phyloP scores from a whole-genome alignment of 306 rosid species.

The Coriaria nepalensis region DNA sequence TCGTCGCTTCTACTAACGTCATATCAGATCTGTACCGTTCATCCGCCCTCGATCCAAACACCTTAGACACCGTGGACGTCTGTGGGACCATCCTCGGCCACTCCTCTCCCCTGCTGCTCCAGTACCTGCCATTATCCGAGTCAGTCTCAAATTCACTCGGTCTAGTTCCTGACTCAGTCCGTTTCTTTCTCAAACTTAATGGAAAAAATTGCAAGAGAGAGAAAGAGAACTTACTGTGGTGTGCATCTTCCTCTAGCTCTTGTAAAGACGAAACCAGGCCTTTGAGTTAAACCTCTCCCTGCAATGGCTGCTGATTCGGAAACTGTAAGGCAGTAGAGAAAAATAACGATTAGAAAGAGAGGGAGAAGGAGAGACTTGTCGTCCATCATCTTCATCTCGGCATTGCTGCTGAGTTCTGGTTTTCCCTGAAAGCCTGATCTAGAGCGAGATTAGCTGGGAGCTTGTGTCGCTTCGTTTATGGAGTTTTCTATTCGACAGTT shows the following conservation, averaged over 20 bases:
- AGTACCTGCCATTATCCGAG: constrained; percentile 28
- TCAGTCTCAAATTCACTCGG: neutral
- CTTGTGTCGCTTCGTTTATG: no score
- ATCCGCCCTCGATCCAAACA: constrained; percentile 59
- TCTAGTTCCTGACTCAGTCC: neutral
- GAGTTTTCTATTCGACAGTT: no score
- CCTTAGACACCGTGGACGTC: constrained; percentile 56
- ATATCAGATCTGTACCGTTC: constrained; percentile 69
- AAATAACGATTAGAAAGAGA: neutral
- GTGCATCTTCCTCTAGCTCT: constrained; percentile 67
- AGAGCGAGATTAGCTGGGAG: no score
- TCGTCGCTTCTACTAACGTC: constrained; percentile 59
- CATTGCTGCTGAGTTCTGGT: no score
- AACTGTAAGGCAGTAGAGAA: constrained; percentile 5
- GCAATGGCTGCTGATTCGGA: constrained; percentile 10
- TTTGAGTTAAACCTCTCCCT: neutral
- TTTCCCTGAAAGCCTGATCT: no score
- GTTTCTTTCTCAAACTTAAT: neutral
- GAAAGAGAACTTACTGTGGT: constrained; percentile 36
- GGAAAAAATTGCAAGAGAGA: neutral
- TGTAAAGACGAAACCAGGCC: constrained; percentile 57
- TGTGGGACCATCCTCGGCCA: constrained; percentile 94
- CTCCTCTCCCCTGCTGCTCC: constrained; percentile 61
- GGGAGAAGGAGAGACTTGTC: constrained; percentile 6
- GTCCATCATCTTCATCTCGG: no score